These are phyloP conservation scores for Eucalyptus regnans DNA, from an alignment of 345 rosid genomes.

Conservation along the genomic window DNA sequence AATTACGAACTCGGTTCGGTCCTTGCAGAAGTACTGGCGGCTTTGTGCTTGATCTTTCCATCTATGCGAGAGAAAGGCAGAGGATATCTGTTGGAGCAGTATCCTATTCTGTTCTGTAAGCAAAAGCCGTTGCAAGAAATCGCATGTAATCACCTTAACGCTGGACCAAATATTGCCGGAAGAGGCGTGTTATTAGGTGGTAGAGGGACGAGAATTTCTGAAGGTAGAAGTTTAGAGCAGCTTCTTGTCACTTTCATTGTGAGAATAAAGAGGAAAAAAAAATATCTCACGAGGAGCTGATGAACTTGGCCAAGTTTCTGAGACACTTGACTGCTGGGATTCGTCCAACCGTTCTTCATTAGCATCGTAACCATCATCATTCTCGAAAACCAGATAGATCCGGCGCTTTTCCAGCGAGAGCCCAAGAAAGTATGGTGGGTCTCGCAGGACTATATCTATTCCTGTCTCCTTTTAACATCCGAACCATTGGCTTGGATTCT, in stretches of 20 bases:
- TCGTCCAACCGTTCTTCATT: slow-evolving; percentile 22
- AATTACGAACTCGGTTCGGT: background rate
- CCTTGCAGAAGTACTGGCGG: background rate
- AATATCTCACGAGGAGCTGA: slow-evolving; percentile 7
- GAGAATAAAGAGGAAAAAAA: no score
- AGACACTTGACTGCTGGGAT: slow-evolving; percentile 18
- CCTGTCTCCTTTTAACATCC: no score
- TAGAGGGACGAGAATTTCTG: background rate
- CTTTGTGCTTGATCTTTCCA: background rate
- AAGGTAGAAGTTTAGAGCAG: no score
- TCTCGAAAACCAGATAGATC: background rate
- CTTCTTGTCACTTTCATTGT: no score
- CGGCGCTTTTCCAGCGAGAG: no score
- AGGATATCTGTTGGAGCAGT: background rate
- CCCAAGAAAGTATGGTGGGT: no score
- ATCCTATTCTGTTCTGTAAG: background rate
- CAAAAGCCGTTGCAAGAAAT: background rate
- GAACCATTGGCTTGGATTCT: no score
- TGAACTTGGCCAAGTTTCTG: slow-evolving; percentile 22
- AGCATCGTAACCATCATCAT: slow-evolving; percentile 32
- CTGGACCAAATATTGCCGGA: background rate
- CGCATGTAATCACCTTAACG: background rate
- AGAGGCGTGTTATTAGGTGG: background rate
- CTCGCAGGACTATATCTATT: no score
- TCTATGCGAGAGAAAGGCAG: background rate